Percentiles rank a stretch among this genome's conserved stretches.
Conservation (phyloP, 78 protist species). For the Anaeramoeba ignava region DNA sequence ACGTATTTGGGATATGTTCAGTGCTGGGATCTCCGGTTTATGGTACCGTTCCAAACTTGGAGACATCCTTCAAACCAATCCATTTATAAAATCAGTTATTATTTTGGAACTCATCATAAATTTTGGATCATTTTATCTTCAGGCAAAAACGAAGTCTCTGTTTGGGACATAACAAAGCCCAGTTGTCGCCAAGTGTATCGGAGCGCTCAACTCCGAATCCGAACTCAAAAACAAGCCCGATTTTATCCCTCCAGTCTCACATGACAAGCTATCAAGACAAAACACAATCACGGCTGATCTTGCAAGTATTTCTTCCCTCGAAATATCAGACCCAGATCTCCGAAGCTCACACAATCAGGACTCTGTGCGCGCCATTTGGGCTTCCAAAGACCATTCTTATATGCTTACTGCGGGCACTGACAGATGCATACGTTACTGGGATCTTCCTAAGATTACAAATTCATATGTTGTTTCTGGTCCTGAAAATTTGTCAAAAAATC, state of each 20-base stretch:
- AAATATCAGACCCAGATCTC: too few species aligned
- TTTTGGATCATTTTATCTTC: neutral
- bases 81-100: neutral
- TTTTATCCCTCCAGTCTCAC: too few species aligned
- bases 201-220: too few species aligned
- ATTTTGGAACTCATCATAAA: neutral
- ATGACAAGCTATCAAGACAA: too few species aligned
- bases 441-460: neutral
- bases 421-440: neutral
- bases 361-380: neutral
- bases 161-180: neutral
- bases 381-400: neutral
- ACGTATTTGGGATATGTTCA: neutral
- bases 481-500: too few species aligned
- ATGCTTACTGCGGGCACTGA: neutral
- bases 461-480: neutral
- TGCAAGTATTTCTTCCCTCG: too few species aligned
- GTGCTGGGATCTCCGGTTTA: slow-evolving; percentile 3
- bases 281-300: too few species aligned
- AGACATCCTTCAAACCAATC: neutral
- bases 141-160: neutral
- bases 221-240: too few species aligned
- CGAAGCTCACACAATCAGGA: too few species aligned
- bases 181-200: neutral
- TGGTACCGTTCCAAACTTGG: neutral